Evolutionary conservation across 1,139 yeast species (phyloP), one percentile per base, ranked within the genome.

Genomic region (Protomyces gravidus): DNA sequence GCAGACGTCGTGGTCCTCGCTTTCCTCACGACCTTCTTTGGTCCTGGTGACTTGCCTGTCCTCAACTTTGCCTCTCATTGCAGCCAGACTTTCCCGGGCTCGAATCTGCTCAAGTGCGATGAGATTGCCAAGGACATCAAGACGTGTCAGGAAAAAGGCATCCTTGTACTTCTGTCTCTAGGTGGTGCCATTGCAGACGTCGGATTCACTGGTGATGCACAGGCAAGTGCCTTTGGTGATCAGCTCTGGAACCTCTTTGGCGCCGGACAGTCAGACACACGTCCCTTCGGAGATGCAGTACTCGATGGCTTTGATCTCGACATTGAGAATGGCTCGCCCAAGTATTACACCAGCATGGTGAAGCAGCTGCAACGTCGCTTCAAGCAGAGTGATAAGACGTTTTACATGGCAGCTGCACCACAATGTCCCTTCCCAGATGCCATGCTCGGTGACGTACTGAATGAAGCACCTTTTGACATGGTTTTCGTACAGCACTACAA

Each of bases 381-480:
- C 67, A 74, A 74, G 21, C 58, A 67, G 17, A 70, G 75, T 21
- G 85, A 72, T 50, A 68, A 67, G 71, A 68, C 72, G 17, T 90
- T 86, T 74, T 89, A 86, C 71, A 75, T 89, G 52, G 81, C 95
- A 59, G 96, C 96, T 64, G 95, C 97, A 65, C 97, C 97, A 26
- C 97, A 90, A 75, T 90, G 97, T 76, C 86, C 84, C 19, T 86
- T 83, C 70, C 97, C 97, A 21, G 97, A 90, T 75, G 88, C 85
- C 5, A 81, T 86, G 47, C 82, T 85, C 47, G 95, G 95, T 63
- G 81, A 82, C 59, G 73, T 86, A 40, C 73, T 90, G 67, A 74
- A 76, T 25, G 73, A 79, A 32, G 81, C 86, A 19, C 76, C 80
- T 45, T 76, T 90, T 65, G 97, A 90, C 73, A 89, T 85, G 72